Evolutionary conservation across 768 basidiomycete species (phyloP).

Genomic region (Trametopsis cervina): DNA sequence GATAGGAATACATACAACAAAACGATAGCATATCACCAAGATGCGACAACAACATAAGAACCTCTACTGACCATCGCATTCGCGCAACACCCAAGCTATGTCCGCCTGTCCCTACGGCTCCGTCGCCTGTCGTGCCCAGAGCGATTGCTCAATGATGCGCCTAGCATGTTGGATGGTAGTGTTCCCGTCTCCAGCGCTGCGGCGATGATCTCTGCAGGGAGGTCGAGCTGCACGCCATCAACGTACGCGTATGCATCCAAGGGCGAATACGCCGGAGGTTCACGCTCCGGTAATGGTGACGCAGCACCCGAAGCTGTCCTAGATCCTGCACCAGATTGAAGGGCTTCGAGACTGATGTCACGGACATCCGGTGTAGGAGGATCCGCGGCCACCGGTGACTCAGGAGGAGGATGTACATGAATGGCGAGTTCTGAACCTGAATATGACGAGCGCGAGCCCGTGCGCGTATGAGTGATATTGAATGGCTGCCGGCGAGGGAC

Average conservation of each 20-base stretch:
- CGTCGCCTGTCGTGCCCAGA: conserved; percentile 35
- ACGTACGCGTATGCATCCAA: conserved; percentile 76
- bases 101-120: conserved; percentile 30
- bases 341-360: conserved; percentile 76
- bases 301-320: conserved; percentile 7
- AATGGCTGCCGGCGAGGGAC: conserved; percentile 55
- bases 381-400: conserved; percentile 72
- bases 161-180: conserved; percentile 53
- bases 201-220: conserved; percentile 88
- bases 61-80: conserved; percentile 1
- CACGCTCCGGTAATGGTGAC: conserved; percentile 17
- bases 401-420: conserved; percentile 71
- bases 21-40: conserved; percentile 2
- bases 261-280: conserved; percentile 84
- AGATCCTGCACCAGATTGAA: conserved; percentile 25
- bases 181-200: conserved; percentile 76
- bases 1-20: conserved; percentile 14
- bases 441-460: conserved; percentile 25
- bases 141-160: conserved; percentile 21
- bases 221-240: conserved; percentile 88
- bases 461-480: conserved; percentile 24
- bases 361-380: conserved; percentile 80
- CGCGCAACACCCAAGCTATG: conserved; percentile 11
- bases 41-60: neutral
- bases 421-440: conserved; percentile 61